Evolutionary conservation across 1,284 basidiomycete species (phyloP), one percentile per base, ranked within the genome.

Genomic region (Schizopora paradoxa): DNA sequence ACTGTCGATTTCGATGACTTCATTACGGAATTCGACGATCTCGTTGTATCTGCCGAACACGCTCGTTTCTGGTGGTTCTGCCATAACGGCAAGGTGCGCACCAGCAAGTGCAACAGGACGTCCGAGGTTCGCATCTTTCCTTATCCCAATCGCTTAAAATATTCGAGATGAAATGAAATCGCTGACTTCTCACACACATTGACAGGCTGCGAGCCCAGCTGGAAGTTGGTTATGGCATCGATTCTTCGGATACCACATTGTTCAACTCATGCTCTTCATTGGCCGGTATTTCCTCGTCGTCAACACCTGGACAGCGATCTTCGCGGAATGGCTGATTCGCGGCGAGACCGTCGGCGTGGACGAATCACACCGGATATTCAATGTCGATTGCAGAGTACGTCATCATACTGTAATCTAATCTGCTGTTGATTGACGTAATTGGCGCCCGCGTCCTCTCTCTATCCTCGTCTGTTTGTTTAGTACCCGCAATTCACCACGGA

Each of bases 51-150:
- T 38, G 82, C 87, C 1, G 80, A 98, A 65, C 92, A 97, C 62
- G 88, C 91, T 19, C 75, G 91, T n/a, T 73, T 93, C 23, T 94
- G 91, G 88, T 99, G 94, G 93, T 96, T 86, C 67, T 91, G 94
- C 1, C 83, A 88, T 48, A 78, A 82, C 14, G 79, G 83, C 51
- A 71, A 70, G 28, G 72, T 93, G 47, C 81, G 91, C 32, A 76
- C 91, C 45, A 86, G 83, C 56, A 72, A 80, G 51, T 76, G 85
- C 32, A 78, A 91, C 62, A 74, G 92, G 43, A 89, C 91, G 1
- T 65, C 67, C 43, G 84, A 91, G 70, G 90, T 92, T 62, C 57
- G 78, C 61, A n/a, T 19, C 37, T 58, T 27, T 40, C 35, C 40
- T 25, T 40, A 43, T 46, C 48, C 39, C 43, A 39, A 23, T 37